Evolutionary conservation across 163 green algal genomes (phyloP), one percentile per base, ranked within the genome.

Genomic region (Botryococcus braunii): DNA sequence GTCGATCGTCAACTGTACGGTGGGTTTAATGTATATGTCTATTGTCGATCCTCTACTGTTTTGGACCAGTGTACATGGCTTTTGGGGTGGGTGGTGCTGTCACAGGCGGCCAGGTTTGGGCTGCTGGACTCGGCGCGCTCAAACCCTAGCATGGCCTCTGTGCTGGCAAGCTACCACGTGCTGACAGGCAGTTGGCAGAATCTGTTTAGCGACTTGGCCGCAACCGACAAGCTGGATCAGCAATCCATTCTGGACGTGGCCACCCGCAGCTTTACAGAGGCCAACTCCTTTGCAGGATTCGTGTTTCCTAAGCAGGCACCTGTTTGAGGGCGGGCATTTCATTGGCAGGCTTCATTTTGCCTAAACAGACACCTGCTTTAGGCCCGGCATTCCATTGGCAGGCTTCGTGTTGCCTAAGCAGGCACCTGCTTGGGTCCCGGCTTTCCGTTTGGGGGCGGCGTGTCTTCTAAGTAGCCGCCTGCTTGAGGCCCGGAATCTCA

Each of bases 61-160:
- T 55, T 55, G 17, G 46, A 27, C 46, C 46, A 17, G 17, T 55
- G 46, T 21, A 55, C 17, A 55, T 21, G n/a, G n/a, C n/a, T n/a
- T n/a, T n/a, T n/a, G n/a, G n/a, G n/a, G n/a, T n/a, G n/a, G n/a
- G n/a, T n/a, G n/a, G n/a, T n/a, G n/a, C n/a, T n/a, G n/a, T n/a
- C 66, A 56, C 73, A 80, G 65, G 59, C 65, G 4, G 69, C 79
- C 2, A 74, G 76, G 4, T 62, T 80, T 13, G 70, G 58, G n/a
- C 69, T 92, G 60, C 70, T 89, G 32, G 68, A 73, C 9, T 62
- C 69, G 0, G 48, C 83, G 5, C 70, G 74, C 37, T 83, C 63
- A 66, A 92, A 93, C 76, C 72, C 59, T 37, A 75, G 72, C 31
- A 78, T 92, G 75, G 81, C 86, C 3, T 59, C 69, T 0, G 58